These are phyloP conservation scores for Pseudogymnoascus sp. DNA, from an alignment of 2,329 filamentous ascomycete species.

Conservation along the genomic window DNA sequence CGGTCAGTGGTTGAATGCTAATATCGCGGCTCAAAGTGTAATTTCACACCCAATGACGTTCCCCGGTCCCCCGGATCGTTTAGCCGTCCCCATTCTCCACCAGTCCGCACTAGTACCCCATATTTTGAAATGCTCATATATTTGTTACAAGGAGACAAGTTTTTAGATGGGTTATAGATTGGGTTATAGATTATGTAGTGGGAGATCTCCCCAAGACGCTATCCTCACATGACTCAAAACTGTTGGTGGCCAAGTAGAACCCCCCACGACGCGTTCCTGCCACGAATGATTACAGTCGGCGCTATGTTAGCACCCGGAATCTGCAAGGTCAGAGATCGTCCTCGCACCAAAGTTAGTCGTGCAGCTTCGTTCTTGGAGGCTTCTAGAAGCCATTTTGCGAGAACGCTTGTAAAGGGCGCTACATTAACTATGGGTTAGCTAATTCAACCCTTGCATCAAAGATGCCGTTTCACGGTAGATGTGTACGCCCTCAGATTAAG, in stretches of 20 bases:
- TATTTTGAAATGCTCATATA: background rate
- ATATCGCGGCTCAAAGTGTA: slow-evolving; percentile 1
- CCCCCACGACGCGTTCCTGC: background rate
- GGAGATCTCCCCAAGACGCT: background rate
- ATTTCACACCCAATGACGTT: background rate
- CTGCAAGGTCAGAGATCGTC: background rate
- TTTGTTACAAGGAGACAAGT: background rate
- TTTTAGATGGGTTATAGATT: background rate
- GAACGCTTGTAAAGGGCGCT: background rate
- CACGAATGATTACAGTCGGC: background rate
- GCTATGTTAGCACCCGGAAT: background rate
- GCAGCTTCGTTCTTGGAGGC: background rate
- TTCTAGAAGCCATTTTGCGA: background rate
- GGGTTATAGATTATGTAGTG: background rate
- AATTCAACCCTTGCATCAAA: background rate
- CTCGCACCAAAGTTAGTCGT: background rate
- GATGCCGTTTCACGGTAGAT: background rate
- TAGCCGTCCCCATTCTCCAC: background rate
- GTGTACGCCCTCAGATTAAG: background rate
- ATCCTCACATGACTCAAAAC: background rate
- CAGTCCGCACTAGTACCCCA: background rate
- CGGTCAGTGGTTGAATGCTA: background rate
- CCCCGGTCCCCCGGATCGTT: background rate
- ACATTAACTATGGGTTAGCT: background rate
- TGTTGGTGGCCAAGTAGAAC: background rate